A percentile compares a stretch with the other conserved stretches of the same genome.
Conservation (phyloP, 2,329 filamentous ascomycete genomes). For the Fusarium avenaceum region DNA sequence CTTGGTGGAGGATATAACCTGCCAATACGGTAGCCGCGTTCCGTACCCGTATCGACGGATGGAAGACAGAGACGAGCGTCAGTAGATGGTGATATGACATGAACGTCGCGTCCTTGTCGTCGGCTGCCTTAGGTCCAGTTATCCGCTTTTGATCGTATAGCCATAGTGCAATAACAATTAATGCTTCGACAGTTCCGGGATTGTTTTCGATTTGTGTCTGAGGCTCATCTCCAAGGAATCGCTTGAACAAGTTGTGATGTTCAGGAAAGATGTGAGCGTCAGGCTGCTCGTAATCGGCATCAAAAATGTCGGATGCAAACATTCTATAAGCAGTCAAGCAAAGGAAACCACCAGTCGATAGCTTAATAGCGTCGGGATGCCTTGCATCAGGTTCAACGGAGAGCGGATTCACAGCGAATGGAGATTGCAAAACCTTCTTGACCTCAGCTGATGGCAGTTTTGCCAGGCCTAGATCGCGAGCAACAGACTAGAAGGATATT, state of each 20-base stretch:
- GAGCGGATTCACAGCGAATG: constrained; percentile 61
- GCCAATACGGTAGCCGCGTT: constrained; percentile 69
- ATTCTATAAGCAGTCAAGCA: constrained; percentile 73
- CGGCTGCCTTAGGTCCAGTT: constrained; percentile 48
- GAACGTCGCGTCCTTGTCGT: constrained; percentile 59
- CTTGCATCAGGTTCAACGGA: constrained; percentile 61
- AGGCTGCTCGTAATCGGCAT: constrained; percentile 66
- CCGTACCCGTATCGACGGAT: constrained; percentile 66
- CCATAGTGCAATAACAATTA: constrained; percentile 72
- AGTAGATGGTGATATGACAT: constrained; percentile 73
- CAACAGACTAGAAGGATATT: constrained; percentile 65
- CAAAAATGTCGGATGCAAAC: constrained; percentile 73
- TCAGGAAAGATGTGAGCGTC: constrained; percentile 71
- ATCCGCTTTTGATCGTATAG: constrained; percentile 66
- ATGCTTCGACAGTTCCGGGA: constrained; percentile 69
- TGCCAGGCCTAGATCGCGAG: constrained; percentile 71
- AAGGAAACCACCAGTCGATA: constrained; percentile 71
- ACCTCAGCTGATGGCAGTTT: constrained; percentile 62
- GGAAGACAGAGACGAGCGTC: constrained; percentile 70
- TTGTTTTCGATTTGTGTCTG: constrained; percentile 63
- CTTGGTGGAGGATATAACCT: constrained; percentile 67
- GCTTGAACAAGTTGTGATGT: constrained; percentile 66
- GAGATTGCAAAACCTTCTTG: constrained; percentile 58
- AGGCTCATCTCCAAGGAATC: constrained; percentile 66
- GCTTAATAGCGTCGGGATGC: constrained; percentile 65